Evolutionary conservation across 2,329 filamentous ascomycete genomes (phyloP).

Genomic region (Exserohilum rostratum): DNA sequence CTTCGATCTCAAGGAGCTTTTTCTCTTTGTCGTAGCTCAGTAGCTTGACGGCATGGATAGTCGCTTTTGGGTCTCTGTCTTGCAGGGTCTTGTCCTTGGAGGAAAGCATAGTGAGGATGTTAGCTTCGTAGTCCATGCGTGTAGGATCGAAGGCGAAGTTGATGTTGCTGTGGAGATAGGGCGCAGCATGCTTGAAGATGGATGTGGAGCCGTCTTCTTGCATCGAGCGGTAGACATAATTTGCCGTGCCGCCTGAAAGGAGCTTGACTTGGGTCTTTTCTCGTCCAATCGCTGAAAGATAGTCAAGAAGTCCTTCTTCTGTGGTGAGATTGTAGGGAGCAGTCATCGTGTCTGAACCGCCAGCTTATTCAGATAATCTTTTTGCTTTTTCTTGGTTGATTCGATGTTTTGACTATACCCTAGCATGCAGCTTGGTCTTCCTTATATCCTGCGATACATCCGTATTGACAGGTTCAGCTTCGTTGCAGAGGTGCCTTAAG

Average conservation of each 20-base stretch:
- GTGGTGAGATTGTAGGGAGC: constrained; percentile 22
- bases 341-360: background rate
- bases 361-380: background rate
- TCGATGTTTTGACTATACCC: background rate
- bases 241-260: constrained; percentile 44
- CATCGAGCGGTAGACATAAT: constrained; percentile 44
- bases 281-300: constrained; percentile 19
- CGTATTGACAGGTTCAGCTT: background rate
- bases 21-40: constrained; percentile 32
- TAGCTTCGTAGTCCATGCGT: constrained; percentile 47
- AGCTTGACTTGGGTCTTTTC: constrained; percentile 14
- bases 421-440: background rate
- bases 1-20: constrained; percentile 40
- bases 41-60: constrained; percentile 27
- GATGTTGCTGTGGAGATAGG: constrained; percentile 32
- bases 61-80: background rate
- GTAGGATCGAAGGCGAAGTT: constrained; percentile 32
- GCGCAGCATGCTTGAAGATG: constrained; percentile 47
- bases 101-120: constrained; percentile 26
- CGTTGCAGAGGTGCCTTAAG: background rate
- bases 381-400: background rate
- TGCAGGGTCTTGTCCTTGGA: background rate
- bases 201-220: constrained; percentile 15
- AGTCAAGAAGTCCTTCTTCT: constrained; percentile 25
- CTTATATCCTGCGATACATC: background rate